Evolutionary conservation across 2,329 filamentous ascomycete species (phyloP).

Genomic region (Xylaria digitata): DNA sequence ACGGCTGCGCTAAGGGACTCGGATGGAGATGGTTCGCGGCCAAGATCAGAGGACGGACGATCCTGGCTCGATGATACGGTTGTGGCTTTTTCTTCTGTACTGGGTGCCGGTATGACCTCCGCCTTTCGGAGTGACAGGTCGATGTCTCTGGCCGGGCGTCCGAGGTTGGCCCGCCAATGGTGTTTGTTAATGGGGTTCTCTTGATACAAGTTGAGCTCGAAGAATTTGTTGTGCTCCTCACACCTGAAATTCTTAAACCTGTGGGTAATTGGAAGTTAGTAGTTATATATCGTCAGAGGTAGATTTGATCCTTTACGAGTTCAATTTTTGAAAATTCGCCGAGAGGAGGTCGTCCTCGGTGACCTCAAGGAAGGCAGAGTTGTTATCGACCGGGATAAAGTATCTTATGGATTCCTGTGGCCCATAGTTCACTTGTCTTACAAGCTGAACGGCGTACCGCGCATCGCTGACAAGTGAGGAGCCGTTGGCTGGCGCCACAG

Average conservation of each 20-base stretch:
- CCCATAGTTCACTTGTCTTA: constrained; percentile 59
- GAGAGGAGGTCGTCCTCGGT: neutral
- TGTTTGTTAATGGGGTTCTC: constrained; percentile 59
- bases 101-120: too few relatives aligned
- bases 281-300: neutral
- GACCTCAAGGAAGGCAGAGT: constrained; percentile 5
- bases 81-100: neutral
- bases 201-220: constrained; percentile 62
- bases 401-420: constrained; percentile 57
- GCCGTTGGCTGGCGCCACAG: constrained; percentile 31
- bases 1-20: neutral
- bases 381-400: constrained; percentile 49
- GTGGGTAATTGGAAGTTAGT: neutral
- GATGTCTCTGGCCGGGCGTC: constrained; percentile 54
- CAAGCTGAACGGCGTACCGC: constrained; percentile 54
- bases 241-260: constrained; percentile 63
- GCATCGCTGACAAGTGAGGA: constrained; percentile 30
- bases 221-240: constrained; percentile 57
- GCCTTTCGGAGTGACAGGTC: constrained; percentile 46
- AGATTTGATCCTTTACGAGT: neutral
- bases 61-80: neutral
- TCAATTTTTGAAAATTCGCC: constrained; percentile 2
- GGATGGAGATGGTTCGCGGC: neutral
- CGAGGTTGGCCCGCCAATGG: constrained; percentile 58
- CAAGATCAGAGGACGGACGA: neutral